Conservation (phyloP, 2,329 filamentous ascomycete genomes). For the Xylaria sp. region DNA sequence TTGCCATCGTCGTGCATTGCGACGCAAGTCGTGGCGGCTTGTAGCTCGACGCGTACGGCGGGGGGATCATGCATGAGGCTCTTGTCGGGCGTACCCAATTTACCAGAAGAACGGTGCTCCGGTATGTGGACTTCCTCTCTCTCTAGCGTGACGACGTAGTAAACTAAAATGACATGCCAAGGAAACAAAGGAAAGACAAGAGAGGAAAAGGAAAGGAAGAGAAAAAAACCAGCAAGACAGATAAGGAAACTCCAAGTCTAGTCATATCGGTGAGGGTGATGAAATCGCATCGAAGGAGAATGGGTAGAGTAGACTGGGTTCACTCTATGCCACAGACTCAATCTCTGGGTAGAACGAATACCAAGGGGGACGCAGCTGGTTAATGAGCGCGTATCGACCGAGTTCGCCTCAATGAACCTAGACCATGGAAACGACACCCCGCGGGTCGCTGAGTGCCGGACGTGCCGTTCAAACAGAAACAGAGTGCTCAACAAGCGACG, state of each 20-base stretch:
- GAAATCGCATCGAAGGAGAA: constrained; percentile 50
- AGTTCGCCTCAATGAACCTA: constrained; percentile 26
- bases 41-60: constrained; percentile 16
- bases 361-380: constrained; percentile 12
- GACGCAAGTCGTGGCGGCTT: constrained; percentile 6
- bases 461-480: constrained; percentile 55
- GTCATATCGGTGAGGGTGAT: constrained; percentile 44
- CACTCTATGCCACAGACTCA: constrained; percentile 18
- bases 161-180: constrained; percentile 45
- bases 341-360: constrained; percentile 35
- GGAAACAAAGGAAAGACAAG: constrained; percentile 45
- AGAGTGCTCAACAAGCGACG: constrained; percentile 32
- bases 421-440: constrained; percentile 47
- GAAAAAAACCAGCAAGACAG: constrained; percentile 49
- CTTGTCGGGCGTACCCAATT: constrained; percentile 15
- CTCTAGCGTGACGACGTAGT: constrained; percentile 52
- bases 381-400: constrained; percentile 14
- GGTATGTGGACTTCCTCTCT: constrained; percentile 51
- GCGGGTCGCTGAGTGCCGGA: constrained; percentile 50
- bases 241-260: constrained; percentile 45
- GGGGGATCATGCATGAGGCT: not conserved
- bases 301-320: constrained; percentile 27
- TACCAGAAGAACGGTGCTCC: constrained; percentile 45
- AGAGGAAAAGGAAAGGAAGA: constrained; percentile 46
- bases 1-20: not conserved